phyloP scores from a whole-genome alignment of 1,139 yeast species.

The Saccharomyces hybrid region DNA sequence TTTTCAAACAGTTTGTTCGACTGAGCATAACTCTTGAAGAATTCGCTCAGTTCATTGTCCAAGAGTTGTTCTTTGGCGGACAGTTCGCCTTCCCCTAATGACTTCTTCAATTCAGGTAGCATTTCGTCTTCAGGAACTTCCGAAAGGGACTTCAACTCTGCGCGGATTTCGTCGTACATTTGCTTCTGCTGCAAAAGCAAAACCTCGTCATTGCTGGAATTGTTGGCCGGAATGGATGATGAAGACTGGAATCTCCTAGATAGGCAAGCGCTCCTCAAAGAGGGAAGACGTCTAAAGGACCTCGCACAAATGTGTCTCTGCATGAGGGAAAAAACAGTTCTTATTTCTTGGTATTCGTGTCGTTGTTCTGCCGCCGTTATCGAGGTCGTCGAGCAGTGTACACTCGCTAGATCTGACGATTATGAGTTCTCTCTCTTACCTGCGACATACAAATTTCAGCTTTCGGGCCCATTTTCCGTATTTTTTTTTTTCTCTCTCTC shows the following conservation, averaged over 20 bases:
- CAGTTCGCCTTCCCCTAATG: neutral
- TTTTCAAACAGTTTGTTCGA: slow-evolving; percentile 15
- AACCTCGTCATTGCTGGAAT: neutral
- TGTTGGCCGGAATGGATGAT: neutral
- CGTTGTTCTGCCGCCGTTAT: neutral
- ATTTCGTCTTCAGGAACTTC: neutral
- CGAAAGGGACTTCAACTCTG: neutral
- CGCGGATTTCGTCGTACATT: neutral
- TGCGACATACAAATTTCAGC: neutral
- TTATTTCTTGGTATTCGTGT: neutral
- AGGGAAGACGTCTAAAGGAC: neutral
- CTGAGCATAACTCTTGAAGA: slow-evolving; percentile 25
- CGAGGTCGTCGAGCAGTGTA: neutral
- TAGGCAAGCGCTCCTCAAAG: neutral
- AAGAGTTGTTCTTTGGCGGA: slow-evolving; percentile 26
- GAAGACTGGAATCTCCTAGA: neutral
- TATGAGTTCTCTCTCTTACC: neutral
- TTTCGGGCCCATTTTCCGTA: neutral
- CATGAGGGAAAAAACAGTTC: neutral
- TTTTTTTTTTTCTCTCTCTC: neutral
- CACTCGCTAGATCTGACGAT: neutral
- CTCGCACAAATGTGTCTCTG: neutral
- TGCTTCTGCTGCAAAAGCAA: slow-evolving; percentile 1
- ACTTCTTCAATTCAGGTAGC: neutral
- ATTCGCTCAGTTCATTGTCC: slow-evolving; percentile 27